Conservation (phyloP, 140 eudicot species). For the Senecio squalidus region DNA sequence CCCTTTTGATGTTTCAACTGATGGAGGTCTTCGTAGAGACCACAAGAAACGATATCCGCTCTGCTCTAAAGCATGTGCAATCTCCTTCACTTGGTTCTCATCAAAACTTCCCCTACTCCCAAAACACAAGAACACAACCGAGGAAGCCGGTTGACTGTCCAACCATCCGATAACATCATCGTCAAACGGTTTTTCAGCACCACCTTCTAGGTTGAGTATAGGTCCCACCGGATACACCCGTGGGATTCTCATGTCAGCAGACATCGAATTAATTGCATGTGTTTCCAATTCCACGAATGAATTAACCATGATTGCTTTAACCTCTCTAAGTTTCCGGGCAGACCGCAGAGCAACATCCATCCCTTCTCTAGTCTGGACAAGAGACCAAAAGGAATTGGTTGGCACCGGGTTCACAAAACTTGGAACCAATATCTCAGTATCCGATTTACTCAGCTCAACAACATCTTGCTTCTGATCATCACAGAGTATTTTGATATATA, state of each 20-base stretch:
- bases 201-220: conserved; percentile 16
- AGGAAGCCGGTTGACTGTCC: conserved; percentile 28
- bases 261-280: neutral
- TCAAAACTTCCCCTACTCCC: conserved; percentile 30
- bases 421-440: conserved; percentile 11
- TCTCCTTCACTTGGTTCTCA: conserved; percentile 26
- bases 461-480: conserved; percentile 22
- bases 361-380: conserved; percentile 2
- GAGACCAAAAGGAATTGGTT: conserved; percentile 15
- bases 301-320: conserved; percentile 25
- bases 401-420: conserved; percentile 21
- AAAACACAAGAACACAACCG: conserved; percentile 36
- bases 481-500: conserved; percentile 7
- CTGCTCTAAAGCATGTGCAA: conserved; percentile 22
- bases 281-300: conserved; percentile 8
- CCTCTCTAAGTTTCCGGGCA: conserved; percentile 15
- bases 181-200: neutral
- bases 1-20: neutral
- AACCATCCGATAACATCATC: conserved; percentile 20
- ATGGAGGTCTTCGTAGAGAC: conserved; percentile 22
- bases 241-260: conserved; percentile 5
- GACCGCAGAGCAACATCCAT: neutral
- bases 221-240: conserved; percentile 32
- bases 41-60: conserved; percentile 21
- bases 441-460: conserved; percentile 9